Evolutionary conservation across 2,329 filamentous ascomycete species (phyloP), one percentile per base, ranked within the genome.

Genomic region (Botrytis hyacinthi): DNA sequence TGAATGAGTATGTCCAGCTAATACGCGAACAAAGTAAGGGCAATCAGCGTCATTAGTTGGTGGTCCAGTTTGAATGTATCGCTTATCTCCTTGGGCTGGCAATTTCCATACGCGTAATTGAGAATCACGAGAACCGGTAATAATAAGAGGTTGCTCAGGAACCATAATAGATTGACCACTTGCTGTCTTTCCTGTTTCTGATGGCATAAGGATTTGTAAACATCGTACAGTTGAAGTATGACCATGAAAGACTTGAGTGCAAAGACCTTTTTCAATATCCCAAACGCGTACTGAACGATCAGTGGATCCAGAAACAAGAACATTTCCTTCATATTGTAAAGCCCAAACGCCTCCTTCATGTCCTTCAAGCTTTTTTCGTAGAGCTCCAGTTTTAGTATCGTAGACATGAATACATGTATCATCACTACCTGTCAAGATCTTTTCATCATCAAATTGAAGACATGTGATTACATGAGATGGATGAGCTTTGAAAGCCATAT

Each of bases 291-390:
- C 96, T 18, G 96, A 97, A 65, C 96, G 88, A 83, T 99, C 96
- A 0, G 96, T 99, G 10, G 95, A 98, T 3, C 96, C 96, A 26
- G 96, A 99, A 3, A 99, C 96, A 32, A 99, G 85, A 26, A 93
- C 94, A 80, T 98, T 98, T 69, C 95, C 95, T 80, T 98, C 92
- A 81, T 98, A 99, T 82, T 98, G 95, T 71, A 99, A 84, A 44
- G 96, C 96, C 96, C 96, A 99, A 1, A 99, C 96, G 63, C 96
- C 96, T 48, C 96, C 96, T 82, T 99, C 96, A 78, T 99, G 96
- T 2, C 96, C 96, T 79, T 95, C 92, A 3, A 99, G 89, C 76
- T 92, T 93, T 80, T 90, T 93, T 66, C 93, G 89, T 51, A 97
- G 84, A 76, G 92, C 92, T 74, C 96, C 96, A 0, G 95, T 98